These are phyloP conservation scores for Nothopassalora personata DNA, from an alignment of 2,329 filamentous ascomycete species.

Conservation along the genomic window DNA sequence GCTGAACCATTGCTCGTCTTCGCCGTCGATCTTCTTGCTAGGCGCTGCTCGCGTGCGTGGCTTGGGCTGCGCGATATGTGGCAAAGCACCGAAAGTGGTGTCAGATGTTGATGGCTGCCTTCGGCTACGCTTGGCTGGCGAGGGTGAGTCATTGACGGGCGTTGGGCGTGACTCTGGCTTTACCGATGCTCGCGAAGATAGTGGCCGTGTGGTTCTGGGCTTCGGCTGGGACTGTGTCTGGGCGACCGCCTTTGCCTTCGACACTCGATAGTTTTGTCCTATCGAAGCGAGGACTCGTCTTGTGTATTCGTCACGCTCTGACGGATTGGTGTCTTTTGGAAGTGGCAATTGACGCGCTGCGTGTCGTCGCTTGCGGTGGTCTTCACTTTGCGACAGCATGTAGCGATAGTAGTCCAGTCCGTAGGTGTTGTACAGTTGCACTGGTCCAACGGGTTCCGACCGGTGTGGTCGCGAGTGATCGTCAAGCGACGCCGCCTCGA, in stretches of 20 bases:
- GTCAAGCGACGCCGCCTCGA: not conserved
- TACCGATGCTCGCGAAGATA: not conserved
- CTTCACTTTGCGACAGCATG: slow-evolving; percentile 13
- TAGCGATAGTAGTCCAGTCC: slow-evolving; percentile 16
- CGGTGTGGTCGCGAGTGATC: not conserved
- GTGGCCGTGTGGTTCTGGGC: slow-evolving; percentile 6
- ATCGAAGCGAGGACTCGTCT: slow-evolving; percentile 15
- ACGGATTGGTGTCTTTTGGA: slow-evolving; percentile 4
- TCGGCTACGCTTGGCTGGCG: slow-evolving; percentile 12
- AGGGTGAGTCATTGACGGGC: slow-evolving; percentile 6
- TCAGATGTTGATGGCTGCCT: slow-evolving; percentile 16
- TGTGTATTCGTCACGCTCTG: slow-evolving; percentile 13
- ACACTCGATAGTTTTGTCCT: slow-evolving; percentile 8
- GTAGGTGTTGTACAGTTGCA: slow-evolving; percentile 11
- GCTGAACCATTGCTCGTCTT: slow-evolving; percentile 23
- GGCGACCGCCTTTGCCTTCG: slow-evolving; percentile 10
- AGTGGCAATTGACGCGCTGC: slow-evolving; percentile 11
- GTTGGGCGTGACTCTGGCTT: not conserved
- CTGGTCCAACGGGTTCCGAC: slow-evolving; percentile 5
- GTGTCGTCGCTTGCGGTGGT: slow-evolving; percentile 2
- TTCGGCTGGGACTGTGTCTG: not conserved
- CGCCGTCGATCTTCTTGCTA: slow-evolving; percentile 25
- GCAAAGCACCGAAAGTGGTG: slow-evolving; percentile 1
- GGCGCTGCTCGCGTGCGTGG: slow-evolving; percentile 25
- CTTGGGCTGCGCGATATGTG: slow-evolving; percentile 20